phyloP scores from a whole-genome alignment of 306 rosid species.

The Begonia loranthoides region DNA sequence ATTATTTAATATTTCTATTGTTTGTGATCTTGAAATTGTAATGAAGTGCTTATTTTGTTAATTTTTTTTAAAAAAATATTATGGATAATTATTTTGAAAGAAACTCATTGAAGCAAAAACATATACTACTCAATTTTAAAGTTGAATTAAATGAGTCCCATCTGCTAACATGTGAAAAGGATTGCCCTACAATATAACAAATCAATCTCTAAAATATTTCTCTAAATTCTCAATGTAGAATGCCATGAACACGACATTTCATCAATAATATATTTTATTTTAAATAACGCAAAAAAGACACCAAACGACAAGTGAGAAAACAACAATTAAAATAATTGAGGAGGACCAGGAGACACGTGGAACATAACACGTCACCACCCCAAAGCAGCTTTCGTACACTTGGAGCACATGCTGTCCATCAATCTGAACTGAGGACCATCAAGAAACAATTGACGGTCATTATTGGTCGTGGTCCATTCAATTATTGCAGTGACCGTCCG shows the following conservation, averaged over 20 bases:
- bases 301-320: constrained; percentile 1
- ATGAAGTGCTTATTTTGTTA: too few species aligned
- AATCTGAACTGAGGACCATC: constrained; percentile 20
- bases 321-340: neutral
- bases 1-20: too few species aligned
- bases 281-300: too few species aligned
- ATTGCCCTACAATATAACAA: too few species aligned
- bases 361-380: constrained; percentile 16
- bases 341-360: constrained; percentile 58
- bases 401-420: constrained; percentile 12
- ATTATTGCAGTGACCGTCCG: constrained; percentile 32
- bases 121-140: too few species aligned
- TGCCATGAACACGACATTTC: too few species aligned
- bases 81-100: too few species aligned
- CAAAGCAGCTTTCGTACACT: constrained; percentile 19
- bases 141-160: too few species aligned
- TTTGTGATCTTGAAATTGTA: too few species aligned
- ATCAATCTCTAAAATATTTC: neutral
- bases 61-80: too few species aligned
- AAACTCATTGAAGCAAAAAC: too few species aligned
- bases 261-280: neutral
- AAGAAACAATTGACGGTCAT: constrained; percentile 7
- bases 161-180: too few species aligned
- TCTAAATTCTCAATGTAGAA: neutral
- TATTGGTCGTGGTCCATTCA: constrained; percentile 43